Evolutionary conservation across 2,329 filamentous ascomycete genomes (phyloP), one percentile per base, ranked within the genome.

Genomic region (Paraconiothyrium sp.): DNA sequence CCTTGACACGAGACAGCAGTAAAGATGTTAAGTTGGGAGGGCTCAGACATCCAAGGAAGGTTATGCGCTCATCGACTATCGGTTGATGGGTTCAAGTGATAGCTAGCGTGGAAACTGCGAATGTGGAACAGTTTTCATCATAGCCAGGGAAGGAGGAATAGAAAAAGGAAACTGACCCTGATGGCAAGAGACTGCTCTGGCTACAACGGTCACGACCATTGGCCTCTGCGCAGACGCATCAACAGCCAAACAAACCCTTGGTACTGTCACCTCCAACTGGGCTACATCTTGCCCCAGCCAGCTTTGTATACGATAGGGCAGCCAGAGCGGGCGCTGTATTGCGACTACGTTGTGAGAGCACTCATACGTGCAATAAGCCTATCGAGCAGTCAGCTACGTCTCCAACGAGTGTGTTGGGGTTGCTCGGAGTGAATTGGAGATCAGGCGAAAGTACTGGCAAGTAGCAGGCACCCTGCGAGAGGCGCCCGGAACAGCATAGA

Each of bases 361-460:
- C 9, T 22, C 20, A 46, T 24, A 46, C 4, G n/a, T 46, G n/a
- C 43, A 20, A 10, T 8, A 4, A 39, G 16, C 20, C 58, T 60
- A 30, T 49, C 35, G 8, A 37, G 52, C 52, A 27, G 62, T 61
- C 49, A 64, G 62, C 59, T 44, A 27, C 27, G 32, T 41, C 30
- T 30, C 52, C n/a, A 37, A 27, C 7, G 34, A 30, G 10, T 8
- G 13, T 52, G 13, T 20, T 30, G 30, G 11, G 55, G 44, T 52
- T 46, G 32, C 22, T 13, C 32, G 32, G 58, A 48, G 60, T 27
- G 34, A 37, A 55, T 43, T 51, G 64, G 68, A 69, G 69, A 82
- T 93, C 91, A 93, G 91, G 92, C 89, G 89, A 86, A 83, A 81
- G 90, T 93, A 93, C 91, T 94, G 91, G 91, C 91, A 92, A 93